A percentile compares a stretch with the other conserved stretches of the same genome.
phyloP scores from a whole-genome alignment of 2,329 filamentous ascomycete species.

The Atkinsonella texensis region DNA sequence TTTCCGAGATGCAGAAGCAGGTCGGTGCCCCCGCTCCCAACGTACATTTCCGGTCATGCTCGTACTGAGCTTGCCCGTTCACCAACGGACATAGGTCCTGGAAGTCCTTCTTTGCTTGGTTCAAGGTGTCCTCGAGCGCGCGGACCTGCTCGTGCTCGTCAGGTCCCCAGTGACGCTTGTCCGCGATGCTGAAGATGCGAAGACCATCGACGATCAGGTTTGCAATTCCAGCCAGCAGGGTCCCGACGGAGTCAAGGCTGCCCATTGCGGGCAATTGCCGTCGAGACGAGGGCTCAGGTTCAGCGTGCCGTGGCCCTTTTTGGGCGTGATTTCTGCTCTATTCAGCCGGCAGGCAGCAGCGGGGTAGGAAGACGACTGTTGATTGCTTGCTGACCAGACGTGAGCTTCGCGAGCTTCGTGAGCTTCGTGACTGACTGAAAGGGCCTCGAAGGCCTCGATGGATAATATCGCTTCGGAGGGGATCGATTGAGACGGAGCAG shows the following conservation, averaged over 20 bases:
- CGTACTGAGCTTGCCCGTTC: slow-evolving; percentile 44
- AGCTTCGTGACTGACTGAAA: too few species aligned
- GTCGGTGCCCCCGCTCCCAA: too few species aligned
- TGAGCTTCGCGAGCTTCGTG: too few species aligned
- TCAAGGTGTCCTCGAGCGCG: slow-evolving; percentile 41
- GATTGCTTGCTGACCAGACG: too few species aligned
- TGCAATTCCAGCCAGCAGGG: slow-evolving; percentile 46
- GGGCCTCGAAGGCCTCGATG: too few species aligned
- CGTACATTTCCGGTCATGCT: slow-evolving; percentile 40
- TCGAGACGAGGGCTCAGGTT: background rate
- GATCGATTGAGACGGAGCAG: background rate
- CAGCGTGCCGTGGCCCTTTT: background rate
- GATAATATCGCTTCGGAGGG: background rate
- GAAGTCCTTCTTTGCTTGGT: slow-evolving; percentile 49
- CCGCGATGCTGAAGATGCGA: slow-evolving; percentile 42
- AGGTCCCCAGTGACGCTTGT: slow-evolving; percentile 45
- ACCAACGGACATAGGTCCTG: slow-evolving; percentile 44
- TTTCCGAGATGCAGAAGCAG: background rate
- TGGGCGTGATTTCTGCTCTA: background rate
- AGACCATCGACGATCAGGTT: slow-evolving; percentile 39
- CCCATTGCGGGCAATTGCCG: slow-evolving; percentile 16
- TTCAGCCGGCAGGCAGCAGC: background rate
- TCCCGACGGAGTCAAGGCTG: slow-evolving; percentile 41
- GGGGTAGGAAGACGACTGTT: background rate
- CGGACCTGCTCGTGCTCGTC: slow-evolving; percentile 49